Evolutionary conservation across 768 basidiomycete genomes (phyloP).

Genomic region (Saitozyma podzolica): DNA sequence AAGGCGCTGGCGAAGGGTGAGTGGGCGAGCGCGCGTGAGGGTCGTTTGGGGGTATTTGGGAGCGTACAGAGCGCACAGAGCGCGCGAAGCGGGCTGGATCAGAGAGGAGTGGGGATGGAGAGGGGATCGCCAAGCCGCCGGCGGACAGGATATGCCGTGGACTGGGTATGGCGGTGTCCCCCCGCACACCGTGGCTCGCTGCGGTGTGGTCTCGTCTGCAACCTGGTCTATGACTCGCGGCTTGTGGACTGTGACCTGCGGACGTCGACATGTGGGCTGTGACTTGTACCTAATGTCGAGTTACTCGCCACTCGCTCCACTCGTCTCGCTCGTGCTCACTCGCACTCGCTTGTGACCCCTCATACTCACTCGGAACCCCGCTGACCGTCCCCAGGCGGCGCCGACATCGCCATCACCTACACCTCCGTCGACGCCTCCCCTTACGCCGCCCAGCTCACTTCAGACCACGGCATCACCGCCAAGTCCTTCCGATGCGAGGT

Average conservation of each 20-base stretch:
- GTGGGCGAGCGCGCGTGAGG: not conserved
- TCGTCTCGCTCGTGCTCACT: too few species aligned
- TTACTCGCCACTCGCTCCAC: too few species aligned
- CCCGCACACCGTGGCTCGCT: too few species aligned
- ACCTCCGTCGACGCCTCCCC: conserved; percentile 38
- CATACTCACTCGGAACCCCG: not conserved
- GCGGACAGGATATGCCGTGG: too few species aligned
- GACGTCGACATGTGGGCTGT: not conserved
- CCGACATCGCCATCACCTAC: conserved; percentile 46
- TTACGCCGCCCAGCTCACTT: conserved; percentile 32
- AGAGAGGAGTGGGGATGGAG: not conserved
- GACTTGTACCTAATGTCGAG: too few species aligned
- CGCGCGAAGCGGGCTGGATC: not conserved
- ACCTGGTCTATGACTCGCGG: not conserved
- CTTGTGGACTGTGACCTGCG: not conserved
- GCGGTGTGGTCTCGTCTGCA: not conserved
- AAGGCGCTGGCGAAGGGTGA: conserved; percentile 40
- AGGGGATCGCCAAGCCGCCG: too few species aligned
- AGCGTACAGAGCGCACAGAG: too few species aligned
- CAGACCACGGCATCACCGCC: conserved; percentile 33
- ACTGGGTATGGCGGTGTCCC: too few species aligned
- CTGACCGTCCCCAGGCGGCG: conserved; percentile 29
- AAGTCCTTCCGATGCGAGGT: conserved; percentile 49
- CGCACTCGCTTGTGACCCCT: too few species aligned
- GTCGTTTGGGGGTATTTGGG: too few species aligned